A percentile compares a stretch with the other conserved stretches of the same genome.
phyloP scores from a whole-genome alignment of 257 asterid genomes.

The Ehretia macrophylla region DNA sequence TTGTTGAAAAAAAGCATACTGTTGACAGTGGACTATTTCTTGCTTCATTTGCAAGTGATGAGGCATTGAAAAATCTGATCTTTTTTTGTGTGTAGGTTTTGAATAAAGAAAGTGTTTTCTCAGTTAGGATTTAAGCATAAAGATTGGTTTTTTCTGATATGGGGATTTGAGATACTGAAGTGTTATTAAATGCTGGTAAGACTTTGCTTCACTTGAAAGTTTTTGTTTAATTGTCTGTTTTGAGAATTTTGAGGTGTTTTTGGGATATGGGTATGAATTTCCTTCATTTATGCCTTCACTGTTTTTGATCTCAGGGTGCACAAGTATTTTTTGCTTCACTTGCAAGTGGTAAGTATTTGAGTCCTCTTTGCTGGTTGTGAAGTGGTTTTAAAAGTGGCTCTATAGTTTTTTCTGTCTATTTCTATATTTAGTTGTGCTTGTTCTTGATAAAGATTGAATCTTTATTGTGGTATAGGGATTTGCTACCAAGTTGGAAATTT shows the following conservation, averaged over 20 bases:
- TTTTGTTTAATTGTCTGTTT: constrained; percentile 10
- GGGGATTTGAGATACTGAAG: neutral
- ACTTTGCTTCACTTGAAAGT: constrained; percentile 38
- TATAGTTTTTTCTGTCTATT: constrained; percentile 7
- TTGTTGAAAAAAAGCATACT: constrained; percentile 15
- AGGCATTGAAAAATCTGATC: neutral
- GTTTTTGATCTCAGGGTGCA: constrained; percentile 19
- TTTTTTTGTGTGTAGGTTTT: constrained; percentile 11
- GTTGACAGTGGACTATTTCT: constrained; percentile 24
- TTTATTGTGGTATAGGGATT: constrained; percentile 19
- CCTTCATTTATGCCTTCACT: constrained; percentile 9
- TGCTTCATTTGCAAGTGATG: constrained; percentile 66
- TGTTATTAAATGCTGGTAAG: constrained; percentile 6
- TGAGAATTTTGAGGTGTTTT: constrained; percentile 39
- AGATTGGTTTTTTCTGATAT: constrained; percentile 3
- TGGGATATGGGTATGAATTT: constrained; percentile 36
- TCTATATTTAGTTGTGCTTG: constrained; percentile 12
- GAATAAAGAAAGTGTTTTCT: constrained; percentile 23
- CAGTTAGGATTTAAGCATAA: constrained; percentile 6
- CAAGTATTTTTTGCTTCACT: constrained; percentile 24
- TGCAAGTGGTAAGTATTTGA: constrained; percentile 17
- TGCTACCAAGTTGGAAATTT: neutral
- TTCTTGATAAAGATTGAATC: constrained; percentile 14
- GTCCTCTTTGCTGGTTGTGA: neutral
- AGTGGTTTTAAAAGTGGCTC: no score